A percentile compares a stretch with the other conserved stretches of the same genome.
Evolutionary conservation across 2,329 filamentous ascomycete species (phyloP).

Genomic region (Davidsoniella australis): DNA sequence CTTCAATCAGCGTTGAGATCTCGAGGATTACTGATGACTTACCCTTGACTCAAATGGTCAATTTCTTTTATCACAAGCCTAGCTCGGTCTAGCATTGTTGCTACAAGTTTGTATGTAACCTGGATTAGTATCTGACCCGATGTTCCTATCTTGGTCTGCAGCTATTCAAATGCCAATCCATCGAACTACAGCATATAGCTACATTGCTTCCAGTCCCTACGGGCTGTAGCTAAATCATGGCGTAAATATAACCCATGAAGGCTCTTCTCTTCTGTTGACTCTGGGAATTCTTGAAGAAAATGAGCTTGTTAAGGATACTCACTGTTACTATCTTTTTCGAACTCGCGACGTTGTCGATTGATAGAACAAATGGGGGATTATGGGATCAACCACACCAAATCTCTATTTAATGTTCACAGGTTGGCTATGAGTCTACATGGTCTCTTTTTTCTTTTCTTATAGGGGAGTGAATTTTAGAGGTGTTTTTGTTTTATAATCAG

Average conservation of each 20-base stretch:
- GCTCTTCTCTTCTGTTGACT: neutral
- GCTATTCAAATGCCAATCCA: no score
- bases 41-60: no score
- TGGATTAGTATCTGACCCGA: no score
- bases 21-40: no score
- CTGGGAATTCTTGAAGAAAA: neutral
- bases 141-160: no score
- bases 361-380: neutral
- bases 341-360: neutral
- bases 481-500: neutral
- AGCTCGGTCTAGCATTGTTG: no score
- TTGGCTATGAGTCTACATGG: neutral
- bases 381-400: neutral
- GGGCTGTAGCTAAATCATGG: no score
- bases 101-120: no score
- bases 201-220: no score
- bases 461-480: neutral
- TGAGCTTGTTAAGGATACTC: no score
- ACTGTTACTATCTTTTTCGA: neutral
- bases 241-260: neutral
- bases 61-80: no score
- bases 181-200: no score
- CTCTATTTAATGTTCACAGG: neutral
- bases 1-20: constrained; percentile 2
- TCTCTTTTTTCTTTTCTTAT: neutral